These are phyloP conservation scores for Ophiostoma angusticollis DNA, from an alignment of 2,329 filamentous ascomycete species.

Conservation along the genomic window DNA sequence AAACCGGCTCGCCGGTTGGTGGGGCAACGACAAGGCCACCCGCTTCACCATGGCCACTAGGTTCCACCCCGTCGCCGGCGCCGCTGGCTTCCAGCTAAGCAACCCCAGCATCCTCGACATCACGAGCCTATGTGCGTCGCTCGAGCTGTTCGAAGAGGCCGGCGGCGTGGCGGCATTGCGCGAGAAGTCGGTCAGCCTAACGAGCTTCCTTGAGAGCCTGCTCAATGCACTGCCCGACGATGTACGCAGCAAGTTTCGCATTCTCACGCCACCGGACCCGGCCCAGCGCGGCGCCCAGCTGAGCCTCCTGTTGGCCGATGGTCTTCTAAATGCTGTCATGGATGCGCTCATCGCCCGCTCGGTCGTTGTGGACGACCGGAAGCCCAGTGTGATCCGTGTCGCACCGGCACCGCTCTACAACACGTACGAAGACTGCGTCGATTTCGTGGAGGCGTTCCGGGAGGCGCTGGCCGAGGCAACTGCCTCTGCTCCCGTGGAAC, in stretches of 20 bases:
- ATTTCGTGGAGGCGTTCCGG: constrained; percentile 10
- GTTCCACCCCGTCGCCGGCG: constrained; percentile 66
- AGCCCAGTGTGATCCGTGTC: constrained; percentile 72
- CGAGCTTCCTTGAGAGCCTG: constrained; percentile 62
- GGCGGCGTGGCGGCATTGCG: constrained; percentile 52
- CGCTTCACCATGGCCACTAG: constrained; percentile 74
- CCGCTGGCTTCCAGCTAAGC: constrained; percentile 68
- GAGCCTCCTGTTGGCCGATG: constrained; percentile 55
- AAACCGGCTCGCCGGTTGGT: constrained; percentile 70
- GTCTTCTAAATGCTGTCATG: constrained; percentile 58
- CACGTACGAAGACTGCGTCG: constrained; percentile 48
- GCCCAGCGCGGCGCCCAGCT: constrained; percentile 63
- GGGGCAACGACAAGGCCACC: constrained; percentile 64
- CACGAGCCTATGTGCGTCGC: constrained; percentile 57
- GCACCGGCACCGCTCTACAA: constrained; percentile 81
- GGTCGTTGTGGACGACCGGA: constrained; percentile 70
- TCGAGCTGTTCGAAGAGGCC: constrained; percentile 63
- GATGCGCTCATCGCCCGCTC: constrained; percentile 51
- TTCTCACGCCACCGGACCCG: constrained; percentile 59
- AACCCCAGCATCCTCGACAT: constrained; percentile 74
- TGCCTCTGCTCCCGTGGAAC: too few relatives aligned
- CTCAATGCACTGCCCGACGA: constrained; percentile 33
- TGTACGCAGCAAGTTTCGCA: constrained; percentile 32
- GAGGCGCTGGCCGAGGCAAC: constrained; percentile 5
- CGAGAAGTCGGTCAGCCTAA: constrained; percentile 58